phyloP scores from a whole-genome alignment of 2,329 filamentous ascomycete genomes.

The Tolypocladium capitatum region DNA sequence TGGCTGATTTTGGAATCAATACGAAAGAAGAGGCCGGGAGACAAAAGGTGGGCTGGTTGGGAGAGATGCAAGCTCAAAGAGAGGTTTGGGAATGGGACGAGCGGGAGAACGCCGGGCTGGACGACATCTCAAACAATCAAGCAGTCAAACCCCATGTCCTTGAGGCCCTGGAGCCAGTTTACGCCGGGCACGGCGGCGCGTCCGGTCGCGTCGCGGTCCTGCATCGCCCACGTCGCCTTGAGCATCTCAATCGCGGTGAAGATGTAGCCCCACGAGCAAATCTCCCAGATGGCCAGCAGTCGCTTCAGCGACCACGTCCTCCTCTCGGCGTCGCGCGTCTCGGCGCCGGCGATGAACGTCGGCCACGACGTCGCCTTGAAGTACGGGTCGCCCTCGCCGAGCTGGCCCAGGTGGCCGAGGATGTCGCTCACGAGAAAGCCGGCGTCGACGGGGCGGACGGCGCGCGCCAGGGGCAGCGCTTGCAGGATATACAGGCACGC shows the following conservation, averaged over 20 bases:
- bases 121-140: conserved; percentile 25
- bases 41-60: neutral
- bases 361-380: conserved; percentile 51
- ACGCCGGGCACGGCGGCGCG: conserved; percentile 7
- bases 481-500: conserved; percentile 34
- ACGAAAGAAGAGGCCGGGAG: neutral
- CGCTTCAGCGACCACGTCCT: conserved; percentile 38
- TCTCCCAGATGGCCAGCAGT: conserved; percentile 28
- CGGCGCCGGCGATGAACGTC: conserved; percentile 43
- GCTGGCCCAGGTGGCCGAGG: conserved; percentile 33
- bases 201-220: conserved; percentile 17
- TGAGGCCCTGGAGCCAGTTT: conserved; percentile 30
- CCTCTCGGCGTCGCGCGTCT: conserved; percentile 32
- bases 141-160: conserved; percentile 29
- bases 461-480: conserved; percentile 24
- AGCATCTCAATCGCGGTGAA: conserved; percentile 36
- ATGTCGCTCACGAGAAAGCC: conserved; percentile 35
- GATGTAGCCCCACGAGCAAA: conserved; percentile 37
- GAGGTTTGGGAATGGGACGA: neutral
- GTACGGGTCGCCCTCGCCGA: conserved; percentile 34
- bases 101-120: neutral
- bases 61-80: neutral
- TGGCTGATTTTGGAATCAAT: no score
- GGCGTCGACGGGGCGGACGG: conserved; percentile 24
- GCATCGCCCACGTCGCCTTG: conserved; percentile 31